These are phyloP conservation scores for Aschersonia sp. DNA, from an alignment of 2,329 filamentous ascomycete species.

Conservation along the genomic window DNA sequence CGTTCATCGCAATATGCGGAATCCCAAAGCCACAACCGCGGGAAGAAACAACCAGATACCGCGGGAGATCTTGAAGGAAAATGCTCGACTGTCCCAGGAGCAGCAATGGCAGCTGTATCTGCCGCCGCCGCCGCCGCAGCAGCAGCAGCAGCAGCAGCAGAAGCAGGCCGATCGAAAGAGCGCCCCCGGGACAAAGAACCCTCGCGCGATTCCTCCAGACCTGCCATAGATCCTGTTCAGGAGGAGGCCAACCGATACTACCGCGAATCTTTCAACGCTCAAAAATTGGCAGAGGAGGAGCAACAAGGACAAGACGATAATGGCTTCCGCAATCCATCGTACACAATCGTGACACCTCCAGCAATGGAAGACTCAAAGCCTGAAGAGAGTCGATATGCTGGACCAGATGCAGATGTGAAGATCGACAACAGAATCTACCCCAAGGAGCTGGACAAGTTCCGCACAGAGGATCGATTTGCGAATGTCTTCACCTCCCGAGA, in stretches of 20 bases:
- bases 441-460: constrained; percentile 27
- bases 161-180: constrained; percentile 21
- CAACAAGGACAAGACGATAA: constrained; percentile 36
- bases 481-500: constrained; percentile 30
- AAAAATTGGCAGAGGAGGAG: constrained; percentile 38
- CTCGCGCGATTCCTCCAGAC: constrained; percentile 15
- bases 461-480: constrained; percentile 11
- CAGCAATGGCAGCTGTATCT: constrained; percentile 21
- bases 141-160: constrained; percentile 18
- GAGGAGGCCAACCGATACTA: constrained; percentile 45
- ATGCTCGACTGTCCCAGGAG: no score
- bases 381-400: constrained; percentile 35
- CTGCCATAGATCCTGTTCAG: constrained; percentile 30
- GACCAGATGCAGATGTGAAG: constrained; percentile 47
- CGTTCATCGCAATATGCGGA: no score
- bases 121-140: constrained; percentile 32
- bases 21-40: no score
- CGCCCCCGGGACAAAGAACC: constrained; percentile 16
- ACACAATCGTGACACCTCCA: constrained; percentile 40
- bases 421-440: constrained; percentile 46
- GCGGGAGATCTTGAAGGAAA: no score
- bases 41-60: no score
- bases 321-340: constrained; percentile 17
- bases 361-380: constrained; percentile 26
- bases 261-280: constrained; percentile 34